These are phyloP conservation scores for Fraxinus platypoda DNA, from an alignment of 305 asterid species.

Conservation along the genomic window DNA sequence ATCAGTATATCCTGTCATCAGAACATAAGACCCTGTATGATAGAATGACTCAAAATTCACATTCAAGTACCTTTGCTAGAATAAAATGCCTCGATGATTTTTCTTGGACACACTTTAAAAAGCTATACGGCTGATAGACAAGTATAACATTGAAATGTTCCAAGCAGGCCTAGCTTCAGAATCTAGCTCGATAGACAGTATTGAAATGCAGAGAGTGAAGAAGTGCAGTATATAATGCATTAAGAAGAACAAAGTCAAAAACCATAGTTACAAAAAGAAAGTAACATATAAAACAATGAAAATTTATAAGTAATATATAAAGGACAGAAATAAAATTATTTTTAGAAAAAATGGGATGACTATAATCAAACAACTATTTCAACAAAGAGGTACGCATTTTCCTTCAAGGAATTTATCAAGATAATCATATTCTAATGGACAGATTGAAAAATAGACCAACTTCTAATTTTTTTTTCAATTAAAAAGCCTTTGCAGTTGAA, in stretches of 20 bases:
- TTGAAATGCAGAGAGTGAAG: neutral
- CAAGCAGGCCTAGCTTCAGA: neutral
- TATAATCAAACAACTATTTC: neutral
- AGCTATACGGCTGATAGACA: neutral
- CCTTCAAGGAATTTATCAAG: neutral
- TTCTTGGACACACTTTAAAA: neutral
- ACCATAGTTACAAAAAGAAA: neutral
- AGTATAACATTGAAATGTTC: neutral
- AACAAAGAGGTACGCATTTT: neutral
- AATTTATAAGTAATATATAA: neutral
- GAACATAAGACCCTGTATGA: neutral
- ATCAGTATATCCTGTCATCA: neutral
- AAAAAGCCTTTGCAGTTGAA: neutral
- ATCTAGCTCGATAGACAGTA: neutral
- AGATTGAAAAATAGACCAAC: neutral
- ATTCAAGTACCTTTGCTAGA: neutral
- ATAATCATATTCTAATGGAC: neutral
- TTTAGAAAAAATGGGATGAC: neutral
- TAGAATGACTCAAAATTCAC: neutral
- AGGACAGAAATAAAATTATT: neutral
- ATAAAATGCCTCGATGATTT: neutral
- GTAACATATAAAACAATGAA: neutral
- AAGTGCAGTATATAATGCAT: neutral
- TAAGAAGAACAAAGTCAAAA: neutral
- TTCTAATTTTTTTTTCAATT: neutral